Evolutionary conservation across 305 asterid genomes (phyloP).

Genomic region (Rubia peregrina): DNA sequence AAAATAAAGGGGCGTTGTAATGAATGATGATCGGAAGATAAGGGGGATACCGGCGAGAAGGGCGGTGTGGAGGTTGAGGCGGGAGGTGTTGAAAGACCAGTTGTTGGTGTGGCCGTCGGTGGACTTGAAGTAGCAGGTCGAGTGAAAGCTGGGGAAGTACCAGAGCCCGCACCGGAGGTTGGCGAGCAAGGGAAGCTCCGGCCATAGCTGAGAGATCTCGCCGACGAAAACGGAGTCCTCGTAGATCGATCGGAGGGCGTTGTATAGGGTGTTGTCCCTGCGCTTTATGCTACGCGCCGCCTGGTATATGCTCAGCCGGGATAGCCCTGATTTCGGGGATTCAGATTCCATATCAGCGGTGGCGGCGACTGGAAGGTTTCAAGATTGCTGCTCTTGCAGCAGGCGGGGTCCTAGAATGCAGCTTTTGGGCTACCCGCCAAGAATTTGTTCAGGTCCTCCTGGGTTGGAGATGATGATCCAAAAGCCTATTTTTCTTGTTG

Average conservation of each 20-base stretch:
- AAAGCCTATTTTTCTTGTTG: background rate
- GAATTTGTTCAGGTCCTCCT: background rate
- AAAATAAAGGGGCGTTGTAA: no score
- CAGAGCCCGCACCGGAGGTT: constrained; percentile 97
- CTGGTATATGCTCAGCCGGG: constrained; percentile 48
- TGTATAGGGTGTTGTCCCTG: constrained; percentile 58
- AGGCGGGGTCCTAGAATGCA: background rate
- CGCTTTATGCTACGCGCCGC: constrained; percentile 66
- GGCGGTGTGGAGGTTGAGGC: constrained; percentile 91
- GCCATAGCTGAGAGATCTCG: constrained; percentile 88
- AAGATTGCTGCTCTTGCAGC: background rate
- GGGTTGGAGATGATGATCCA: background rate
- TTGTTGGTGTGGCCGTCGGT: constrained; percentile 97
- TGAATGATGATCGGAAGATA: background rate
- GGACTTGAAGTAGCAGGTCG: constrained; percentile 85
- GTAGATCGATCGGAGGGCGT: constrained; percentile 87
- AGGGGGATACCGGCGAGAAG: constrained; percentile 59
- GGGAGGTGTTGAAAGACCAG: constrained; percentile 74
- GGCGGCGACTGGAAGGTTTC: background rate
- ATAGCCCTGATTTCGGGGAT: constrained; percentile 7
- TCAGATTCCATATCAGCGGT: constrained; percentile 2
- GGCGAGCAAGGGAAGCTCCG: constrained; percentile 73
- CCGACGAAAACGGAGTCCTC: constrained; percentile 90
- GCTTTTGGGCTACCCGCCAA: background rate
- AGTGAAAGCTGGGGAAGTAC: constrained; percentile 60